phyloP scores from a whole-genome alignment of 2,329 filamentous ascomycete species.

The Cadophora sp. region DNA sequence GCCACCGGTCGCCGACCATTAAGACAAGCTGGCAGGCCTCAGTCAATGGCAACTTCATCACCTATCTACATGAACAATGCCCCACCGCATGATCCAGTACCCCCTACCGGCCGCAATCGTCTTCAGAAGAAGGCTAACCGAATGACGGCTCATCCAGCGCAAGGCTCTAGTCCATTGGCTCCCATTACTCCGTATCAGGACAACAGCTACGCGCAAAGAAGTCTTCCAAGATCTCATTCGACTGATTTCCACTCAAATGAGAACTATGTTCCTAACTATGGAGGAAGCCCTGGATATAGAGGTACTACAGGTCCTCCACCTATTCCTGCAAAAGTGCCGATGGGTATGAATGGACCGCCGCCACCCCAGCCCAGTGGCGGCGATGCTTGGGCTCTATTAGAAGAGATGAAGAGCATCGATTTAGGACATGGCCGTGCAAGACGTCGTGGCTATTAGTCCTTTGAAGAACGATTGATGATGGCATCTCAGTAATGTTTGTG shows the following conservation, averaged over 20 bases:
- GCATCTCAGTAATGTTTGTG: conserved; percentile 24
- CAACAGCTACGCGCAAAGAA: conserved; percentile 36
- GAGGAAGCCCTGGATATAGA: conserved; percentile 42
- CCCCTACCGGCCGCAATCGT: conserved; percentile 57
- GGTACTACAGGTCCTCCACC: conserved; percentile 56
- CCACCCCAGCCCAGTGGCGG: conserved; percentile 44
- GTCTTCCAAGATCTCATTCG: conserved; percentile 37
- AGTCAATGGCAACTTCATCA: conserved; percentile 49
- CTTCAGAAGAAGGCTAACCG: conserved; percentile 65
- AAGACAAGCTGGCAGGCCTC: conserved; percentile 57
- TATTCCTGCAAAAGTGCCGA: conserved; percentile 74
- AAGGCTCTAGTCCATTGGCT: conserved; percentile 40
- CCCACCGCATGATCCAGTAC: conserved; percentile 45
- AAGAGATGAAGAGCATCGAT: conserved; percentile 74
- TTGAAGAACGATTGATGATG: conserved; percentile 14
- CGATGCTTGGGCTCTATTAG: conserved; percentile 64
- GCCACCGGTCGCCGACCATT: conserved; percentile 58
- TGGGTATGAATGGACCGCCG: conserved; percentile 54
- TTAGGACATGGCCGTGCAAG: conserved; percentile 62
- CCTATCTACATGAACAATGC: conserved; percentile 40
- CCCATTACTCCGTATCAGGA: conserved; percentile 42
- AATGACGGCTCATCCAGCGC: conserved; percentile 38
- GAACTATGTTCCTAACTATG: conserved; percentile 39
- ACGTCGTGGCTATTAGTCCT: conserved; percentile 34
- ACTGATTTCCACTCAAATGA: conserved; percentile 39